phyloP scores from a whole-genome alignment of 306 rosid species.

The Sicyos edulis region DNA sequence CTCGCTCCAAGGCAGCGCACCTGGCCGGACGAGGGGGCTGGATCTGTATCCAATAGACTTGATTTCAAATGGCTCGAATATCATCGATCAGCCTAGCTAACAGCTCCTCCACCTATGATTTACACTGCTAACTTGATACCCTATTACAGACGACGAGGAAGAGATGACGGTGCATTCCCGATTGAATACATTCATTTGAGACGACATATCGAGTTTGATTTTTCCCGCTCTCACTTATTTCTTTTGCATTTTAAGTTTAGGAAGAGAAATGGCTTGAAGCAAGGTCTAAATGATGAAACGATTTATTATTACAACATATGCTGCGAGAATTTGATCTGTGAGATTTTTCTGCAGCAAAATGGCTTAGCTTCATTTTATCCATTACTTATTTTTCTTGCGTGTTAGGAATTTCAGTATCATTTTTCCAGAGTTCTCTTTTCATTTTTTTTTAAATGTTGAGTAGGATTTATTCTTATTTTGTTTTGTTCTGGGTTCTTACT shows the following conservation, averaged over 20 bases:
- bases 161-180: background rate
- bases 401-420: background rate
- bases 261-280: conserved; percentile 18
- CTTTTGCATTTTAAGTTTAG: background rate
- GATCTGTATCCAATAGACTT: conserved; percentile 39
- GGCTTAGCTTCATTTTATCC: conserved; percentile 1
- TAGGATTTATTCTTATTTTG: background rate
- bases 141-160: background rate
- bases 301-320: background rate
- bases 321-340: conserved; percentile 4
- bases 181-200: background rate
- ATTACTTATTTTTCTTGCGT: background rate
- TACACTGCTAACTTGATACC: conserved; percentile 40
- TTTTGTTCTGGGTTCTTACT: background rate
- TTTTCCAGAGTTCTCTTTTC: background rate
- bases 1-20: conserved; percentile 69
- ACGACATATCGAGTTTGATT: background rate
- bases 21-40: conserved; percentile 90
- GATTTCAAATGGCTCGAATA: conserved; percentile 33
- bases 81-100: conserved; percentile 42
- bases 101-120: conserved; percentile 21
- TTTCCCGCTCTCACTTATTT: background rate
- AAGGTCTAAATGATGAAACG: background rate
- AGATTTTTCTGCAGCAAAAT: conserved; percentile 7
- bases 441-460: background rate